phyloP scores from a whole-genome alignment of 192 early-diverging fungal genomes.

The Podila horticola region DNA sequence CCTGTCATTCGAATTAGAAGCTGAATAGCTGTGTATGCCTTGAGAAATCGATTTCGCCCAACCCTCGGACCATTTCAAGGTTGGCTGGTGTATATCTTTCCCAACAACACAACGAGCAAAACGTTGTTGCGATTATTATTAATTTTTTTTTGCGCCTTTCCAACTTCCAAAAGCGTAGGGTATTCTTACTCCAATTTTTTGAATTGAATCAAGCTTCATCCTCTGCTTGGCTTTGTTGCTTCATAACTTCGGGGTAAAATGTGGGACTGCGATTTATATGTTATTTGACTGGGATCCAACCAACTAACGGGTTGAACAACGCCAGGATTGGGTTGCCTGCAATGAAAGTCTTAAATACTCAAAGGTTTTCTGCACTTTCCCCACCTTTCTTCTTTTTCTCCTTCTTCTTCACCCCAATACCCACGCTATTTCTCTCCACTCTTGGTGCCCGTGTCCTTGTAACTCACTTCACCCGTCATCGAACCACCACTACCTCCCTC shows the following conservation, averaged over 20 bases:
- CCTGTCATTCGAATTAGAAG: too few species aligned
- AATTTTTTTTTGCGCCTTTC: constrained; percentile 4
- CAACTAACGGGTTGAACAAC: too few species aligned
- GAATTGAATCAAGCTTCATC: not conserved
- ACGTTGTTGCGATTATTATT: not conserved
- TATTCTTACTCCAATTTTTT: not conserved
- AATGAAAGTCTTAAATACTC: not conserved
- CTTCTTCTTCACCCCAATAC: not conserved
- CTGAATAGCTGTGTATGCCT: not conserved
- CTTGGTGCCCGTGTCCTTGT: too few species aligned
- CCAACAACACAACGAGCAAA: not conserved
- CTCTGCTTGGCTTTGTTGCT: not conserved
- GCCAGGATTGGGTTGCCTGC: not conserved
- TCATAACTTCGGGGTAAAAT: not conserved
- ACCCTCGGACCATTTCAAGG: not conserved
- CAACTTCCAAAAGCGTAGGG: constrained; percentile 1
- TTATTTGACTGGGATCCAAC: too few species aligned
- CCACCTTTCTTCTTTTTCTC: not conserved
- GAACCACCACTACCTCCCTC: not conserved
- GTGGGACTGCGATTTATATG: too few species aligned
- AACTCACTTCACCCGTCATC: not conserved
- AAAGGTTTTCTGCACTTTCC: not conserved
- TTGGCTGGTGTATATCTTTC: not conserved
- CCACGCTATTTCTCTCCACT: not conserved
- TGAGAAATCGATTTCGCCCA: not conserved